These are phyloP conservation scores for Podospora australis DNA, from an alignment of 495 filamentous ascomycete species.

Conservation along the genomic window DNA sequence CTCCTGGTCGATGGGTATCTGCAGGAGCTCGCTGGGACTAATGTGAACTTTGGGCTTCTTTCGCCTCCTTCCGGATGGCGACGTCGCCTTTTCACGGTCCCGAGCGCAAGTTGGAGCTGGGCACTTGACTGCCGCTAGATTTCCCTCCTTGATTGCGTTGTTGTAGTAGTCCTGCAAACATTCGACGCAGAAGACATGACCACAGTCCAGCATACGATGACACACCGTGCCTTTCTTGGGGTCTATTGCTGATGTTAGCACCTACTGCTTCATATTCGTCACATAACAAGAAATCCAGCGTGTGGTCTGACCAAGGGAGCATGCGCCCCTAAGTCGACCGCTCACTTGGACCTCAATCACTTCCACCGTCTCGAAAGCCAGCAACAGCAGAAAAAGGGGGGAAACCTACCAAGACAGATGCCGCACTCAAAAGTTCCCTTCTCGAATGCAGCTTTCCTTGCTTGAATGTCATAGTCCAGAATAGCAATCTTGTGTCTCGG, in stretches of 20 bases:
- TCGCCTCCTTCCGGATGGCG: conserved; percentile 22
- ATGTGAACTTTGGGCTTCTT: conserved; percentile 56
- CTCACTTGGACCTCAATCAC: too few species aligned
- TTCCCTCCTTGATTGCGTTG: conserved; percentile 76
- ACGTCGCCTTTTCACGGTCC: conserved; percentile 36
- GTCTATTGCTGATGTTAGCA: conserved; percentile 44
- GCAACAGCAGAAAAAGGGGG: too few species aligned
- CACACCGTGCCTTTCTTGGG: conserved; percentile 84
- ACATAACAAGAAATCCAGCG: too few species aligned
- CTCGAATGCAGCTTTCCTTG: conserved; percentile 67
- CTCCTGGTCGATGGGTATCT: conserved; percentile 70
- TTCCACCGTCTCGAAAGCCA: too few species aligned
- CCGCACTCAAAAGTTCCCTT: conserved; percentile 84
- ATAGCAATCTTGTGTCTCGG: conserved; percentile 61
- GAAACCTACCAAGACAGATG: conserved; percentile 61
- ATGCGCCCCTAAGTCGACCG: too few species aligned
- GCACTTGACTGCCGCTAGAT: conserved; percentile 71
- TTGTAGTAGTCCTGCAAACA: conserved; percentile 90
- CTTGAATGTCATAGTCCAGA: conserved; percentile 71
- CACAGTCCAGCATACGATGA: conserved; percentile 70
- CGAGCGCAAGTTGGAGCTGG: conserved; percentile 69
- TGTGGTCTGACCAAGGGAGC: not conserved
- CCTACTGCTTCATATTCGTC: too few species aligned
- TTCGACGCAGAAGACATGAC: conserved; percentile 80
- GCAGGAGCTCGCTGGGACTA: conserved; percentile 78